These are phyloP conservation scores for Haplographium delicatum DNA, from an alignment of 495 filamentous ascomycete species.

Conservation along the genomic window DNA sequence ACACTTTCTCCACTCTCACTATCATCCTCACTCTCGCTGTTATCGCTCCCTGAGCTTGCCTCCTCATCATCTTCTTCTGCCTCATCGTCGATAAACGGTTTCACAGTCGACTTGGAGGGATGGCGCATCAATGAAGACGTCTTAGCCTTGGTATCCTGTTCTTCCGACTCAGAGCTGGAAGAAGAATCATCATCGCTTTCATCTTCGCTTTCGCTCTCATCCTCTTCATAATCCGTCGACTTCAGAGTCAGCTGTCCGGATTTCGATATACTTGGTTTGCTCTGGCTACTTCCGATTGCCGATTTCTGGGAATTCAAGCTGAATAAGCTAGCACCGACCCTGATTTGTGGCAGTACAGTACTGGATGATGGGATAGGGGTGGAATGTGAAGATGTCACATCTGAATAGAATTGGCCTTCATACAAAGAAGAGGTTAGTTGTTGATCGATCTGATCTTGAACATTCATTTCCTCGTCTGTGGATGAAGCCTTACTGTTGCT, in stretches of 20 bases:
- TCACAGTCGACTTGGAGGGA: too few species aligned
- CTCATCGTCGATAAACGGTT: too few species aligned
- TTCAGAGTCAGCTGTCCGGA: not conserved
- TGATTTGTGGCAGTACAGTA: not conserved
- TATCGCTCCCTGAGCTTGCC: not conserved
- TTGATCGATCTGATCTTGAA: conserved; percentile 21
- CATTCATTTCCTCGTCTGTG: conserved; percentile 1
- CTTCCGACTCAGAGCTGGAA: not conserved
- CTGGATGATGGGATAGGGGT: conserved; percentile 8
- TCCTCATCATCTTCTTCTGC: not conserved
- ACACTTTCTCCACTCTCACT: not conserved
- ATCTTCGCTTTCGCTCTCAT: conserved; percentile 1
- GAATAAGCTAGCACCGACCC: conserved; percentile 11
- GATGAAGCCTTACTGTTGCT: conserved; percentile 5
- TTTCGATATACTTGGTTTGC: not conserved
- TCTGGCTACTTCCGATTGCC: not conserved
- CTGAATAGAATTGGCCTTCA: conserved; percentile 3
- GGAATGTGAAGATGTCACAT: not conserved
- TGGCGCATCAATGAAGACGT: too few species aligned
- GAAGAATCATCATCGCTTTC: conserved; percentile 3
- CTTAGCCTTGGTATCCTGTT: not conserved
- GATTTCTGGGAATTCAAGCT: not conserved
- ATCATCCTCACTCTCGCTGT: conserved; percentile 4
- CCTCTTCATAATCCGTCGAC: not conserved
- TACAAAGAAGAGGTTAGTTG: conserved; percentile 25